A percentile compares a stretch with the other conserved stretches of the same genome.
phyloP scores from a whole-genome alignment of 2,329 filamentous ascomycete genomes.

The Fusarium longipes region DNA sequence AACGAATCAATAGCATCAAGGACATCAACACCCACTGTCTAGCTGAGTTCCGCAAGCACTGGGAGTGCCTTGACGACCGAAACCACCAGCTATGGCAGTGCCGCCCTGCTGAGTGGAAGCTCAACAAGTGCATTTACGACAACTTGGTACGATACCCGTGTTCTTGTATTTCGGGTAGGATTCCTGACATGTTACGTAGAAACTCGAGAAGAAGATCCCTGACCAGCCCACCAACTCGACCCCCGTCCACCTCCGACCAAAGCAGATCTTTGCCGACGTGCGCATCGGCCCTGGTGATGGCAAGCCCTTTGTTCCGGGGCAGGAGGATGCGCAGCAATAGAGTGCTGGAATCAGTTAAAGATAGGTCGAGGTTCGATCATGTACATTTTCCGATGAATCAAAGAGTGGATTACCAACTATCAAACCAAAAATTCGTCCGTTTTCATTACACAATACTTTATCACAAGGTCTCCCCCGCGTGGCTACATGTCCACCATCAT shows the following conservation, averaged over 20 bases:
- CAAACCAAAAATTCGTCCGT: conserved; percentile 26
- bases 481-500: not conserved
- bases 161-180: not conserved
- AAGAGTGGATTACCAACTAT: conserved; percentile 40
- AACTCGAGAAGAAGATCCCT: conserved; percentile 84
- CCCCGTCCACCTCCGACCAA: conserved; percentile 78
- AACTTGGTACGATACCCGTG: conserved; percentile 77
- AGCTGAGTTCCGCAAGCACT: conserved; percentile 90
- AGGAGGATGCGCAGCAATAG: conserved; percentile 53
- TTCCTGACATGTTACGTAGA: conserved; percentile 59
- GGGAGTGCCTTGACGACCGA: conserved; percentile 95
- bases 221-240: conserved; percentile 75
- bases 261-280: conserved; percentile 70
- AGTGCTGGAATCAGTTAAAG: conserved; percentile 30
- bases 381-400: conserved; percentile 50
- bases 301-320: conserved; percentile 56
- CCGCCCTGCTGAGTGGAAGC: conserved; percentile 83
- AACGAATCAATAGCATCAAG: conserved; percentile 71
- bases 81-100: conserved; percentile 99
- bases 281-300: conserved; percentile 57
- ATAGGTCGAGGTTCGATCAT: conserved; percentile 42
- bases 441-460: not conserved
- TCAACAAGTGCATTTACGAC: conserved; percentile 96
- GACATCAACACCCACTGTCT: conserved; percentile 97
- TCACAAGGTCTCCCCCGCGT: not conserved